These are phyloP conservation scores for Conidiobolus incongruus DNA, from an alignment of 371 early-diverging fungal genomes.

Conservation along the genomic window DNA sequence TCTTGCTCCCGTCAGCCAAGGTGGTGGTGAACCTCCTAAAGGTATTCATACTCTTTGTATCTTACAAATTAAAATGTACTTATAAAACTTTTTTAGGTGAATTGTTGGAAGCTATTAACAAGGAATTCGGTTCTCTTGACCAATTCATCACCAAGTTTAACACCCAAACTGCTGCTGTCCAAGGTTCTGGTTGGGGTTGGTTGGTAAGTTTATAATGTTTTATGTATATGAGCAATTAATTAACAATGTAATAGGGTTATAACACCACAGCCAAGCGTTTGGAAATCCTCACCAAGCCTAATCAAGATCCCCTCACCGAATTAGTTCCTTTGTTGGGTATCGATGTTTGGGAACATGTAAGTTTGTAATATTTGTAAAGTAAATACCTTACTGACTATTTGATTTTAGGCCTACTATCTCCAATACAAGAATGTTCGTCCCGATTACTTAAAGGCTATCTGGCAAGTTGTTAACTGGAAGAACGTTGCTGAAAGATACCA, in stretches of 20 bases:
- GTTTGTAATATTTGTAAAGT: no score
- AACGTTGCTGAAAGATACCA: slow-evolving; percentile 62
- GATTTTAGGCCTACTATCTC: slow-evolving; percentile 82
- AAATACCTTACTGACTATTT: background rate
- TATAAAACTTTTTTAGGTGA: slow-evolving; percentile 7
- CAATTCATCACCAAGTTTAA: slow-evolving; percentile 61
- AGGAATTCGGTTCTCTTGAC: slow-evolving; percentile 76
- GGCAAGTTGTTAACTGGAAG: slow-evolving; percentile 97
- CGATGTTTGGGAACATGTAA: slow-evolving; percentile 96
- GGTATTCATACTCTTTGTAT: slow-evolving; percentile 11
- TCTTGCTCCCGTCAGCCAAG: slow-evolving; percentile 57
- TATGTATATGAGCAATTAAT: background rate
- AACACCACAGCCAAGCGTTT: slow-evolving; percentile 54
- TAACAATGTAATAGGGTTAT: slow-evolving; percentile 31
- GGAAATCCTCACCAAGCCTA: slow-evolving; percentile 72
- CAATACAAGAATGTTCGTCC: slow-evolving; percentile 94
- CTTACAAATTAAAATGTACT: background rate
- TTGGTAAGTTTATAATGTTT: slow-evolving; percentile 25
- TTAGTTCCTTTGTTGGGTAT: slow-evolving; percentile 74
- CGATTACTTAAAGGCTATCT: slow-evolving; percentile 86
- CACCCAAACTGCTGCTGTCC: slow-evolving; percentile 60
- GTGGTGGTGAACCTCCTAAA: slow-evolving; percentile 45
- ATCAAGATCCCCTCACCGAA: slow-evolving; percentile 84
- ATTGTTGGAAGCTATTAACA: slow-evolving; percentile 46
- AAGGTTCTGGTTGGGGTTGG: slow-evolving; percentile 98